phyloP scores from a whole-genome alignment of 1,139 yeast genomes.

The Scheffersomyces segobiensis region DNA sequence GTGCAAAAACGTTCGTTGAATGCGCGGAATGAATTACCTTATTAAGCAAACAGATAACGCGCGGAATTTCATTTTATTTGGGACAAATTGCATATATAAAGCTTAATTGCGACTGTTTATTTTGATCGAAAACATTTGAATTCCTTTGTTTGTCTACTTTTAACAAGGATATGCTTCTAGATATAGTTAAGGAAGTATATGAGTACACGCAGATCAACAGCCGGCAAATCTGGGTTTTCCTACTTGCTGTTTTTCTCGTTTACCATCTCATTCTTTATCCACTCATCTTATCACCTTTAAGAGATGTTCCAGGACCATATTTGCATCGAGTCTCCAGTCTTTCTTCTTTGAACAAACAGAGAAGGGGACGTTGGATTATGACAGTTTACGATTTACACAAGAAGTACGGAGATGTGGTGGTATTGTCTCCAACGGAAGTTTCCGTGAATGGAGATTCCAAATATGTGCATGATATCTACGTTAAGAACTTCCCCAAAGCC shows the following conservation, averaged over 20 bases:
- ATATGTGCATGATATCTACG: constrained; percentile 56
- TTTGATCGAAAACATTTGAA: too few relatives aligned
- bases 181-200: not conserved
- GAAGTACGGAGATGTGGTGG: constrained; percentile 59
- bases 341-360: constrained; percentile 53
- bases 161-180: not conserved
- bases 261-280: constrained; percentile 45
- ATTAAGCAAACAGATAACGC: not conserved
- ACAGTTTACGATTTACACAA: constrained; percentile 53
- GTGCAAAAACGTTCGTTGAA: not conserved
- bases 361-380: constrained; percentile 53
- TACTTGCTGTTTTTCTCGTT: constrained; percentile 5
- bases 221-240: not conserved
- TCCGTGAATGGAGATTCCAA: constrained; percentile 55
- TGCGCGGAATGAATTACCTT: not conserved
- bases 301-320: constrained; percentile 62
- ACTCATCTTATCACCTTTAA: constrained; percentile 49
- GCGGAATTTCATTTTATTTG: not conserved
- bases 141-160: too few relatives aligned
- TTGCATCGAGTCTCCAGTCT: constrained; percentile 47
- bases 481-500: constrained; percentile 59
- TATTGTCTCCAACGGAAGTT: constrained; percentile 62
- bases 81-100: not conserved
- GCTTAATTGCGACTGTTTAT: not conserved
- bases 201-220: not conserved